phyloP scores from a whole-genome alignment of 768 basidiomycete species.

The Phanerochaete sordida region DNA sequence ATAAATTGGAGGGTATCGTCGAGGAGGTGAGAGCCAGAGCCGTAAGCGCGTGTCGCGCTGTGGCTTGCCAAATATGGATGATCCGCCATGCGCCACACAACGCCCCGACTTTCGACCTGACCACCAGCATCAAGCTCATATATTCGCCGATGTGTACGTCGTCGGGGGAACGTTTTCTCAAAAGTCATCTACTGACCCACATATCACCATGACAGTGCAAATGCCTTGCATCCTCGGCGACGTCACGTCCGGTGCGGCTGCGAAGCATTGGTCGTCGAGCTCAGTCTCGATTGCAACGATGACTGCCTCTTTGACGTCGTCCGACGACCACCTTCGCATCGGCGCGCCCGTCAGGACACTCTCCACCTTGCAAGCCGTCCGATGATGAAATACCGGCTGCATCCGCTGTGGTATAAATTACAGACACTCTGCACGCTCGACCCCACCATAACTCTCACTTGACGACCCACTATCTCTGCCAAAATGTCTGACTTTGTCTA shows the following conservation, averaged over 20 bases:
- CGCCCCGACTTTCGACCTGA: no score
- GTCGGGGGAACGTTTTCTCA: no score
- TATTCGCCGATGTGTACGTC: no score
- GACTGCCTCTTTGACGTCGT: neutral
- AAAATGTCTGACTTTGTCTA: constrained; percentile 8
- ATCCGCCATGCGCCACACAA: no score
- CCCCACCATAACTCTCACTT: neutral
- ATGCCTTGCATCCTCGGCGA: neutral
- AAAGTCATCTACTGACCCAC: no score
- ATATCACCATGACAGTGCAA: neutral
- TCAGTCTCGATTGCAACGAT: neutral
- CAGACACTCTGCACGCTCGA: no score
- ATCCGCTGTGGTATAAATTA: neutral
- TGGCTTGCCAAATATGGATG: neutral
- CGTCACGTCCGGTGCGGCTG: neutral
- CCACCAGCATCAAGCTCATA: no score
- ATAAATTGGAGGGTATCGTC: neutral
- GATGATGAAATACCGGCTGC: neutral
- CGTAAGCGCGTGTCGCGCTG: neutral
- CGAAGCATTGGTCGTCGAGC: neutral
- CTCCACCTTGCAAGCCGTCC: neutral
- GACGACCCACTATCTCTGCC: neutral
- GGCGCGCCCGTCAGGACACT: neutral
- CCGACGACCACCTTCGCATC: neutral
- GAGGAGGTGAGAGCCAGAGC: neutral